These are phyloP conservation scores for Apiosordaria backusii DNA, from an alignment of 495 filamentous ascomycete species.

Conservation along the genomic window DNA sequence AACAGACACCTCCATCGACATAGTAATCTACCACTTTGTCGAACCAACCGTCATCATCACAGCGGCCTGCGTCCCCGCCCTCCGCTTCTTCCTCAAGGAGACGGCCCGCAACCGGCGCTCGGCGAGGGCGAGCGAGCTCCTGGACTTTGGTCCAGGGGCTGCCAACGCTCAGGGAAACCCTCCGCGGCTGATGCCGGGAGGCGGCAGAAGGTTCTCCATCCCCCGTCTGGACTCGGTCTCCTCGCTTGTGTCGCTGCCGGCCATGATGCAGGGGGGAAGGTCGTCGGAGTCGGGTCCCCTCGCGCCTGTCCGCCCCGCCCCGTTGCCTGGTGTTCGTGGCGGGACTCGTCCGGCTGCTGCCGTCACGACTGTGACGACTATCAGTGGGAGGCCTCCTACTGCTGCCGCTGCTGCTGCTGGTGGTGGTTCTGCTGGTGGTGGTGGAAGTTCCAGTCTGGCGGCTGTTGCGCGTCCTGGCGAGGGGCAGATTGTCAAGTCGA, in stretches of 20 bases:
- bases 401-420: background rate
- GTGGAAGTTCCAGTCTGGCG: too few species aligned
- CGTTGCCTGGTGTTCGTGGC: background rate
- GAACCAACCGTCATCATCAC: constrained; percentile 18
- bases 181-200: background rate
- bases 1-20: constrained; percentile 3
- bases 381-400: background rate
- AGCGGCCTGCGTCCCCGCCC: constrained; percentile 10
- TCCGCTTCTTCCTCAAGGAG: background rate
- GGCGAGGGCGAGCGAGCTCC: background rate
- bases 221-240: too few species aligned
- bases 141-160: background rate
- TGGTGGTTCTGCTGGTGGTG: too few species aligned
- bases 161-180: too few species aligned
- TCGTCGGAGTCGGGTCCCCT: background rate
- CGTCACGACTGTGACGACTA: background rate
- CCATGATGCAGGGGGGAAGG: background rate
- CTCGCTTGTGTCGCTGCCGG: too few species aligned
- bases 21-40: constrained; percentile 14
- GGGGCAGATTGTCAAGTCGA: background rate
- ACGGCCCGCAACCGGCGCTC: background rate
- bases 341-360: background rate
- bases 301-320: too few species aligned
- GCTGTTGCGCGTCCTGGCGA: background rate
- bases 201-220: background rate